Conservation (phyloP, 305 asterid species). For the Fraxinus paxiana region DNA sequence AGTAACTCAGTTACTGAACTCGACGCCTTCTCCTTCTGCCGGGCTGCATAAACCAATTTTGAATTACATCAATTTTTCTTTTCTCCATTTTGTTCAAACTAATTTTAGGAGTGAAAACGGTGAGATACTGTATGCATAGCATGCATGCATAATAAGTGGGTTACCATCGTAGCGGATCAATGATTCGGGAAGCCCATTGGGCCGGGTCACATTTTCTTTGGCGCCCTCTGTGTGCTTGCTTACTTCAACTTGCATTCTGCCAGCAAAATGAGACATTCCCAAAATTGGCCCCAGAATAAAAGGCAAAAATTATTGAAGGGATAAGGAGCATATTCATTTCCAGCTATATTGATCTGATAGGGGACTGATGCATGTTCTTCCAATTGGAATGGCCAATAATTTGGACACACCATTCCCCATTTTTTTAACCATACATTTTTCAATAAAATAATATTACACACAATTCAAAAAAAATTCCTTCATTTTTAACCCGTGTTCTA, state of each 20-base stretch:
- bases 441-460: background rate
- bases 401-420: background rate
- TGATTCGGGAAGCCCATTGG: constrained; percentile 94
- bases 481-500: too few species aligned
- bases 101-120: background rate
- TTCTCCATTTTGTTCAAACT: background rate
- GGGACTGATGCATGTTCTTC: constrained; percentile 12
- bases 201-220: constrained; percentile 64
- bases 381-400: background rate
- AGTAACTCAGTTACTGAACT: constrained; percentile 70
- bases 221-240: constrained; percentile 95
- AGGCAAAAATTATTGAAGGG: constrained; percentile 19
- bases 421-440: background rate
- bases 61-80: background rate
- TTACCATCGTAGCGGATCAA: constrained; percentile 95
- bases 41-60: constrained; percentile 38
- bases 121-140: background rate
- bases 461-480: too few species aligned
- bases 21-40: constrained; percentile 76
- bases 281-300: constrained; percentile 6
- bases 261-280: background rate
- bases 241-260: constrained; percentile 97
- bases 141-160: background rate
- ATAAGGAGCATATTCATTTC: constrained; percentile 13
- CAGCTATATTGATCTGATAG: constrained; percentile 23